Evolutionary conservation across 2,329 filamentous ascomycete genomes (phyloP).

Genomic region (Ascochyta lentis): DNA sequence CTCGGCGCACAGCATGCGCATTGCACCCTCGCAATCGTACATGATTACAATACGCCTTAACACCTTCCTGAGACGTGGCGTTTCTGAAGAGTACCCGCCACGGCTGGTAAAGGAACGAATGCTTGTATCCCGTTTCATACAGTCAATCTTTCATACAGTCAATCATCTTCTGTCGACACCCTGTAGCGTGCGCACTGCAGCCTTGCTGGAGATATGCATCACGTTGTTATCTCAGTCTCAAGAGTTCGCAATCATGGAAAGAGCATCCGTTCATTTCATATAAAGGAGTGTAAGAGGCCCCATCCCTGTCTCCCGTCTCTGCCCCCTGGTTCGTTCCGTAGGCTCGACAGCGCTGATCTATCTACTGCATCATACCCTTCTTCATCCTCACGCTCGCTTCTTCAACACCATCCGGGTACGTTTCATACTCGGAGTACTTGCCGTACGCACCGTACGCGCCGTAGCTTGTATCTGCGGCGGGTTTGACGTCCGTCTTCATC

Average conservation of each 20-base stretch:
- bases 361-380: neutral
- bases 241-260: too few species aligned
- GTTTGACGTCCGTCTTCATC: neutral
- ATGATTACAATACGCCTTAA: too few species aligned
- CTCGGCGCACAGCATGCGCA: constrained; percentile 3
- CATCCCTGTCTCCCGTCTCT: neutral
- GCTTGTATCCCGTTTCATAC: too few species aligned
- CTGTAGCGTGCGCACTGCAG: too few species aligned
- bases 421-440: constrained; percentile 1
- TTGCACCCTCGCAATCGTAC: neutral
- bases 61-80: too few species aligned
- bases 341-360: neutral
- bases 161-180: too few species aligned
- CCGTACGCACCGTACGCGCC: constrained; percentile 10
- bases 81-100: too few species aligned
- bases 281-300: neutral
- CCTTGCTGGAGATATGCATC: too few species aligned
- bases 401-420: constrained; percentile 9
- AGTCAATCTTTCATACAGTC: too few species aligned
- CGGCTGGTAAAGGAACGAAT: too few species aligned
- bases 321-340: neutral
- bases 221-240: too few species aligned
- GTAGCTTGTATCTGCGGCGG: constrained; percentile 13
- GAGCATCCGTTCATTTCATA: too few species aligned
- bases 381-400: constrained; percentile 10